Conservation (phyloP, 2,329 filamentous ascomycete genomes). For the Cytospora piceicola region DNA sequence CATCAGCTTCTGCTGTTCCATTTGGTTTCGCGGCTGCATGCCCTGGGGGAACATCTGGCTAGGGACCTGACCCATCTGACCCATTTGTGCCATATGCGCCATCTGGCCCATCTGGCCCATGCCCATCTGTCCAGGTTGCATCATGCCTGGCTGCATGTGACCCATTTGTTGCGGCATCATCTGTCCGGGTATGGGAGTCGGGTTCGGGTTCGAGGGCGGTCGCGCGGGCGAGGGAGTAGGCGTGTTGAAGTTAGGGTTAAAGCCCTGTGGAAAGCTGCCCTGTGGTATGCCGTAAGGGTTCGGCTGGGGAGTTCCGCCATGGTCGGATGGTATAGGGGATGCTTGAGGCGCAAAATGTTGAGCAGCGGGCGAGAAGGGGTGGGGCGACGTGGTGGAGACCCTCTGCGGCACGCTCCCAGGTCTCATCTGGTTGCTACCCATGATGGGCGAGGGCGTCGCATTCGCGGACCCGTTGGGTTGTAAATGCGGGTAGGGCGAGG, state of each 20-base stretch:
- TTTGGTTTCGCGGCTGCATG: constrained; percentile 55
- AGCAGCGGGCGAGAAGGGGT: constrained; percentile 80
- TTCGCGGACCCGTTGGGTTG: constrained; percentile 80
- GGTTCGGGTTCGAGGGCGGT: constrained; percentile 58
- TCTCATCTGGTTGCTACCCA: constrained; percentile 74
- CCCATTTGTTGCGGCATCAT: constrained; percentile 60
- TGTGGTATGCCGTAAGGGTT: constrained; percentile 58
- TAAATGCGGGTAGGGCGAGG: constrained; percentile 78
- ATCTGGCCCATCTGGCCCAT: constrained; percentile 40
- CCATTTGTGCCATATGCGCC: constrained; percentile 30
- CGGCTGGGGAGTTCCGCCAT: constrained; percentile 74
- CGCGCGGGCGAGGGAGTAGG: constrained; percentile 60
- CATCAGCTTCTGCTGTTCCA: constrained; percentile 75
- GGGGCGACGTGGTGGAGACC: constrained; percentile 90
- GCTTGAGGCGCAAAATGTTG: constrained; percentile 70
- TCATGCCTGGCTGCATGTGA: constrained; percentile 46
- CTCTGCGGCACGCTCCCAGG: constrained; percentile 74
- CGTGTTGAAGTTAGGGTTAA: constrained; percentile 59
- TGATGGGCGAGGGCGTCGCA: constrained; percentile 90
- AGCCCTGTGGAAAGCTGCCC: constrained; percentile 59
- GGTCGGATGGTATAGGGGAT: constrained; percentile 77
- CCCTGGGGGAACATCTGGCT: constrained; percentile 42
- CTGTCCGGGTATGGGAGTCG: constrained; percentile 50
- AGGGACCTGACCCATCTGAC: constrained; percentile 39
- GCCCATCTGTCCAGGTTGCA: constrained; percentile 34